Evolutionary conservation across 1,284 basidiomycete genomes (phyloP).

Genomic region (Anthracocystis walkeri): DNA sequence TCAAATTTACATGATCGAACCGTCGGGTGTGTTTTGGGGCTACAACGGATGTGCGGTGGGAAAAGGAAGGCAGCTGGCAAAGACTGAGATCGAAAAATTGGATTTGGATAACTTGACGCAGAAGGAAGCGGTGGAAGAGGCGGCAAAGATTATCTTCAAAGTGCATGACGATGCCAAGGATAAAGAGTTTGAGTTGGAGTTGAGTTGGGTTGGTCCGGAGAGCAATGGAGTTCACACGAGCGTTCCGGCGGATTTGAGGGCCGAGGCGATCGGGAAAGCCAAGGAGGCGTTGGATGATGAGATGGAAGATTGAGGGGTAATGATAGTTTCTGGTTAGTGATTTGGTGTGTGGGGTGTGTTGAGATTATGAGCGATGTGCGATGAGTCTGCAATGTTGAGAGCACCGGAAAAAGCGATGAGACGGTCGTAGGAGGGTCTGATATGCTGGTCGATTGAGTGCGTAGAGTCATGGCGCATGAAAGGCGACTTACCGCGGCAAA

Average conservation of each 20-base stretch:
- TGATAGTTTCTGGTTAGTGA: background rate
- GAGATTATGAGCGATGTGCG: background rate
- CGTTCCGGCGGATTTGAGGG: slow-evolving; percentile 85
- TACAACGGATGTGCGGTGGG: slow-evolving; percentile 78
- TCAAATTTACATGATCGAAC: slow-evolving; percentile 89
- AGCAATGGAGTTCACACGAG: slow-evolving; percentile 82
- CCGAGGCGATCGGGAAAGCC: slow-evolving; percentile 87
- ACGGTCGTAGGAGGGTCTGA: too few relatives aligned
- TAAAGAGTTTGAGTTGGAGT: slow-evolving; percentile 96
- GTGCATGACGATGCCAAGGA: slow-evolving; percentile 98
- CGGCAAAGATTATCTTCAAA: slow-evolving; percentile 79
- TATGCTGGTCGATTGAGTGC: too few relatives aligned
- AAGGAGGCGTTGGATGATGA: slow-evolving; percentile 85
- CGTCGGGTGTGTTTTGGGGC: slow-evolving; percentile 89
- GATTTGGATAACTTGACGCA: slow-evolving; percentile 81
- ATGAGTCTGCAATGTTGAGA: too few relatives aligned
- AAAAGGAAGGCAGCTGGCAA: slow-evolving; percentile 95
- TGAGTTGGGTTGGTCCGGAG: slow-evolving; percentile 94
- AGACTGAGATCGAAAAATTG: slow-evolving; percentile 97
- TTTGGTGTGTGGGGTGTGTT: background rate
- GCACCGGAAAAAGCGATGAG: too few relatives aligned
- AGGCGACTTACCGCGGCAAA: too few relatives aligned
- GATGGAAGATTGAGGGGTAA: slow-evolving; percentile 77
- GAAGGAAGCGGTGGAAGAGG: slow-evolving; percentile 64
- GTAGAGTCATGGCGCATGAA: too few relatives aligned